A percentile compares a stretch with the other conserved stretches of the same genome.
These are phyloP conservation scores for Skeletonema marinoi DNA, from an alignment of 108 stramenopile genomes.

Conservation along the genomic window DNA sequence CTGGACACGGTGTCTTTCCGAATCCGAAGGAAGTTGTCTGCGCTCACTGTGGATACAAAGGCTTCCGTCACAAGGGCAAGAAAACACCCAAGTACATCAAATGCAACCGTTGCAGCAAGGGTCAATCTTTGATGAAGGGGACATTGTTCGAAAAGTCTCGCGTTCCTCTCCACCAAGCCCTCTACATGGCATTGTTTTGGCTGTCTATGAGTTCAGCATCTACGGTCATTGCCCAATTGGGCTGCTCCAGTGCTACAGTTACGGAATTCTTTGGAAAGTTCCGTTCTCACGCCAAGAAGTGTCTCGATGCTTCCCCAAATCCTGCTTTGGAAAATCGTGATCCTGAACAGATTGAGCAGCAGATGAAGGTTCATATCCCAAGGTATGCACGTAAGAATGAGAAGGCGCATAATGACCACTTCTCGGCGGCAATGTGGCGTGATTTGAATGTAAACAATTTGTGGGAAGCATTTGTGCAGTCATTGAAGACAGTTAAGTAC, in stretches of 20 bases:
- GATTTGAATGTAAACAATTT: background rate
- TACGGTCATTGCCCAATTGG: background rate
- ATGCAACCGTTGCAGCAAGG: conserved; percentile 14
- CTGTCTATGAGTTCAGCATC: background rate
- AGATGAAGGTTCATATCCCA: background rate
- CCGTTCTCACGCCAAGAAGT: background rate
- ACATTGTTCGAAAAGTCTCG: conserved; percentile 8
- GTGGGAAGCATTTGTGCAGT: background rate
- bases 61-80: conserved; percentile 8
- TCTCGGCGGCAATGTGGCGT: conserved; percentile 1
- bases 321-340: background rate
- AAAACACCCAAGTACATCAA: conserved; percentile 14
- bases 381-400: background rate
- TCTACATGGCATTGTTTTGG: conserved; percentile 12
- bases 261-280: conserved; percentile 6
- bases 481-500: background rate
- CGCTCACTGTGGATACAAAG: conserved; percentile 12
- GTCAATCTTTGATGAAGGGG: conserved; percentile 9
- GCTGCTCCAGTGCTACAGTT: conserved; percentile 10
- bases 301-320: background rate
- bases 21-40: conserved; percentile 11
- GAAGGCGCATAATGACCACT: background rate
- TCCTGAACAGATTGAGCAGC: background rate
- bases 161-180: background rate
- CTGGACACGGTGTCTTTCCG: conserved; percentile 14